Evolutionary conservation across 257 asterid genomes (phyloP), one percentile per base, ranked within the genome.

Genomic region (Scutellaria baicalensis): DNA sequence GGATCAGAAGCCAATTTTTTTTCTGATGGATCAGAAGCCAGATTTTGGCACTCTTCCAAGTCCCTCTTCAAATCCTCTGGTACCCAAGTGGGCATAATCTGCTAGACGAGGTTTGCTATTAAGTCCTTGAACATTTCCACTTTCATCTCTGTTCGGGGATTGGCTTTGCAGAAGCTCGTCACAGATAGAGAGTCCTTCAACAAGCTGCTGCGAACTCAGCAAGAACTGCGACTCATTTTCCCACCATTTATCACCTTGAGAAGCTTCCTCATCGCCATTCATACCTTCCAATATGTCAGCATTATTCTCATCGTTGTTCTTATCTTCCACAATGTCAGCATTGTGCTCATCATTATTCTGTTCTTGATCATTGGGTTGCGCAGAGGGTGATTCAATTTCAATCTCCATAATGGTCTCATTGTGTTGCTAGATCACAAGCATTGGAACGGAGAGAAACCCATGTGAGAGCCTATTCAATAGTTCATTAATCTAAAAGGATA

Each of bases 141-240:
- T 64, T 64, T 79, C 94, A 12, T 79, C 87, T 82, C 97, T 85
- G 48, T 40, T 51, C 7, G 99, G 97, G 31, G 99, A 91, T 66
- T 91, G 99, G 90, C 96, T 93, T 72, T 70, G 93, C 9, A 93
- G 87, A 74, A 91, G 72, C 61, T 93, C 96, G 16, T 87, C 97
- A 18, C 91, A 87, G 4, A 89, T 71, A 58, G 97, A 86, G 38
- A 93, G 75, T 57, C 86, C 97, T 82, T 93, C 99, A 5, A 86
- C 95, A 11, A 93, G 96, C 70, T 93, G 96, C 84, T 93, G 97
- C 1, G 99, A 91, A 70, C 75, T 85, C 44, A 93, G 75, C 73
- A 91, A 27, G 33, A 27, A 27, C 33, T 27, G 96, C 3, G 96
- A 84, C 66, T 87, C 96, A 35, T 86, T 74, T 66, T 89, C 96